A percentile compares a stretch with the other conserved stretches of the same genome.
These are phyloP conservation scores for Dalbergia oliveri DNA, from an alignment of 306 rosid species.

Conservation along the genomic window DNA sequence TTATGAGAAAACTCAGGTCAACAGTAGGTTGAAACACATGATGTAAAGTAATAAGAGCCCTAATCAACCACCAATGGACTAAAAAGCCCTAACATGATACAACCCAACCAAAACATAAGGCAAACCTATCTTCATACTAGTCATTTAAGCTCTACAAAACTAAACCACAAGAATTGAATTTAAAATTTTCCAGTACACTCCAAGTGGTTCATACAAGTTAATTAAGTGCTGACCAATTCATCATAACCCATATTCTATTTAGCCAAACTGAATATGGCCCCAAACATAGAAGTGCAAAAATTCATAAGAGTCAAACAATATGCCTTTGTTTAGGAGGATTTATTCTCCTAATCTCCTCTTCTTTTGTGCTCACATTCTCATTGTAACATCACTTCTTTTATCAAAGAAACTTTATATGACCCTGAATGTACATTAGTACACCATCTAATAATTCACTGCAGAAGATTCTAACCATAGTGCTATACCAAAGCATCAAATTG, in stretches of 20 bases:
- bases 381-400: neutral
- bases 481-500: slow-evolving; percentile 1
- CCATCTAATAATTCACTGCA: neutral
- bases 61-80: neutral
- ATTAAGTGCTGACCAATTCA: neutral
- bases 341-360: neutral
- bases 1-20: neutral
- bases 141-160: neutral
- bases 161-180: neutral
- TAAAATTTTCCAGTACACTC: neutral
- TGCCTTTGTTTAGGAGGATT: slow-evolving; percentile 1
- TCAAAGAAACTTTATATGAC: neutral
- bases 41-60: neutral
- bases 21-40: neutral
- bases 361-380: neutral
- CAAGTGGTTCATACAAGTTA: slow-evolving; percentile 1
- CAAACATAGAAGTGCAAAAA: neutral
- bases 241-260: slow-evolving; percentile 2
- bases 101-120: neutral
- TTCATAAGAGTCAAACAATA: neutral
- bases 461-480: neutral
- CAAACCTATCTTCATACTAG: neutral
- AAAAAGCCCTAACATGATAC: neutral
- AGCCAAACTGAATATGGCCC: neutral
- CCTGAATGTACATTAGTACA: neutral